Evolutionary conservation across 2,329 filamentous ascomycete genomes (phyloP), one percentile per base, ranked within the genome.

Genomic region (Beauveria medogensis): DNA sequence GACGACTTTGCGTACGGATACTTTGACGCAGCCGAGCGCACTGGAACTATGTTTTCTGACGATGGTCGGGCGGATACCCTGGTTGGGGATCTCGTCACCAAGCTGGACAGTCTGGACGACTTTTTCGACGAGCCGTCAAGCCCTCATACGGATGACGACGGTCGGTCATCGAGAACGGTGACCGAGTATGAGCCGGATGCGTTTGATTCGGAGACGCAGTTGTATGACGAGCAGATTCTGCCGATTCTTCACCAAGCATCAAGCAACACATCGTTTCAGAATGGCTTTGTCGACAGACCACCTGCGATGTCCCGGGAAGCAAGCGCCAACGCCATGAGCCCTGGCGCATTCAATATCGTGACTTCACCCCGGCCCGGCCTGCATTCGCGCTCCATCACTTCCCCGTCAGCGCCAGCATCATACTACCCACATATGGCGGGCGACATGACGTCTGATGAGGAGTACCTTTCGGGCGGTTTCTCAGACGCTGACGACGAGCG

Each of bases 41-140:
- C 91, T 2, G 91, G 91, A 59, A 97, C 92, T 0, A 96, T 97
- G 90, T 85, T 95, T 71, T 96, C 92, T 0, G 91, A 97, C 67
- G 91, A 94, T 43, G 84, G 78, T 0, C 84, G 88, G 16, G 84
- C 80, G 2, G 89, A 92, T 52, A 83, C 82, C 48, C 88, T 90
- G 61, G 68, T 65, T 5, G 90, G 88, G 43, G 93, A 97, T 67
- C 80, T 97, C 8, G 89, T 95, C 14, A 84, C 86, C 63, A 91
- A 90, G 70, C 77, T 92, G 3, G 89, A 92, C 68, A 91, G 88
- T 64, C 75, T 92, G 3, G 89, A 92, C 67, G 89, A 92, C 69
- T 92, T 92, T 74, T 92, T 92, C 65, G 88, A 92, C 65, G 88
- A 91, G 65, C 75, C 84, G 8, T 79, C 80, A 1, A 83, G 80